Evolutionary conservation across 176 grass and related monocot genomes (phyloP).

Genomic region (Sorghum bicolor): DNA sequence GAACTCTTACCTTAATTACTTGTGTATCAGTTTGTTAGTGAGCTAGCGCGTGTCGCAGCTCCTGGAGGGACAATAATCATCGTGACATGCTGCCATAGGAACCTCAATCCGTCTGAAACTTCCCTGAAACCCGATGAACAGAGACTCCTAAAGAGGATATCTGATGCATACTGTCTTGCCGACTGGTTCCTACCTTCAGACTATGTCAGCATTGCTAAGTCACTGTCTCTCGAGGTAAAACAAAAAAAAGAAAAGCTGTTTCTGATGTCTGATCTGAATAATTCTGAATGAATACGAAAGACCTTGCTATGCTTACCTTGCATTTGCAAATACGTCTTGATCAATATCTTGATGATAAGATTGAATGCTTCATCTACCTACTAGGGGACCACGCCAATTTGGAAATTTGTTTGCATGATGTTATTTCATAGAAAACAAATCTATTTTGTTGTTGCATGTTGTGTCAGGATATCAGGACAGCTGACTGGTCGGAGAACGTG

Average conservation of each 20-base stretch:
- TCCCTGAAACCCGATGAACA: slow-evolving; percentile 70
- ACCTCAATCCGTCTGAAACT: slow-evolving; percentile 56
- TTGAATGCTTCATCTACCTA: too few species aligned
- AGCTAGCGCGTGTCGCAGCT: slow-evolving; percentile 72
- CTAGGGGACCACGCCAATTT: too few species aligned
- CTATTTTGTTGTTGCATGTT: background rate
- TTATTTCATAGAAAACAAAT: too few species aligned
- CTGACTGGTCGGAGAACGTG: slow-evolving; percentile 92
- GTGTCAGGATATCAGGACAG: slow-evolving; percentile 68
- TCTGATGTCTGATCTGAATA: too few species aligned
- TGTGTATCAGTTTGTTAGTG: slow-evolving; percentile 51
- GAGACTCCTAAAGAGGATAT: slow-evolving; percentile 79
- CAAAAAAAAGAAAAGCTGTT: too few species aligned
- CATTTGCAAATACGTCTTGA: too few species aligned
- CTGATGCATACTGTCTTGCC: slow-evolving; percentile 73
- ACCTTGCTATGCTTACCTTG: too few species aligned
- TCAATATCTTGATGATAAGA: too few species aligned
- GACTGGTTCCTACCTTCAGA: slow-evolving; percentile 87
- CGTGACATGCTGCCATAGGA: slow-evolving; percentile 91
- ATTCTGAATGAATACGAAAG: too few species aligned
- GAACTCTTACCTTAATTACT: background rate
- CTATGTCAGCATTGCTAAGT: slow-evolving; percentile 35
- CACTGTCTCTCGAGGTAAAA: too few species aligned
- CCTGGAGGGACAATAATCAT: slow-evolving; percentile 83
- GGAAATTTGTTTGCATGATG: too few species aligned